Evolutionary conservation across 768 basidiomycete genomes (phyloP), one percentile per base, ranked within the genome.

Genomic region (Coprinopsis strossmayeri): DNA sequence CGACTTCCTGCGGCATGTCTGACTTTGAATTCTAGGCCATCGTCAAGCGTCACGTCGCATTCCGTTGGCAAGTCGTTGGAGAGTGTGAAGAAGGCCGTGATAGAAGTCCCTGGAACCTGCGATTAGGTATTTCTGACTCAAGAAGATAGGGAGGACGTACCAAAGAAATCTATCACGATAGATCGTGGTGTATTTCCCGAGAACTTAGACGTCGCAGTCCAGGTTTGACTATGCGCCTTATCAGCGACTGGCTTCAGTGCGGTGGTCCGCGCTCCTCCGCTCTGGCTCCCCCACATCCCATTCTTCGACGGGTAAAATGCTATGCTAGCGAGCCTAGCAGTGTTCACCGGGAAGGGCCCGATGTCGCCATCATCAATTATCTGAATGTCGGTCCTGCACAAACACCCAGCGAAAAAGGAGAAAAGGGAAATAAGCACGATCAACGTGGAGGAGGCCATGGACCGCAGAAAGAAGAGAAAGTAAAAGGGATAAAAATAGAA

Each of bases 81-180:
- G 10, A 45, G 25, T 13, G 43, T 45, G 43, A 45, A 45, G 27
- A 28, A 45, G 5, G 43, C 43, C 3, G 25, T 45, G 27, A 45
- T 45, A 17, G 25, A 27, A 3, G 43, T 28, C 7, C 43, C 43
- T 45, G 41, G 30, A 32, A 32, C 15, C 17, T 15, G 30, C 7
- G 30, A 32, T 7, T 32, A 15, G 7, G 30, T 32, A 32, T 32
- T 32, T 32, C 9, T 32, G 9, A 15, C n/a, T n/a, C n/a, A n/a
- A n/a, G 30, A 18, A 17, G 35, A 38, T 45, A 15, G 7, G 7
- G 9, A 32, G 28, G 9, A 32, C 28, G 11, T 18, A 45, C 43
- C 43, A 18, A 28, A 45, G 18, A 45, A 45, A 20, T 45, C 43
- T 25, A 45, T 45, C 10, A 32, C 28, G 18, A 45, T 45, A 17